phyloP scores from a whole-genome alignment of 768 basidiomycete genomes.

The Coprinopsis marcescibilis region DNA sequence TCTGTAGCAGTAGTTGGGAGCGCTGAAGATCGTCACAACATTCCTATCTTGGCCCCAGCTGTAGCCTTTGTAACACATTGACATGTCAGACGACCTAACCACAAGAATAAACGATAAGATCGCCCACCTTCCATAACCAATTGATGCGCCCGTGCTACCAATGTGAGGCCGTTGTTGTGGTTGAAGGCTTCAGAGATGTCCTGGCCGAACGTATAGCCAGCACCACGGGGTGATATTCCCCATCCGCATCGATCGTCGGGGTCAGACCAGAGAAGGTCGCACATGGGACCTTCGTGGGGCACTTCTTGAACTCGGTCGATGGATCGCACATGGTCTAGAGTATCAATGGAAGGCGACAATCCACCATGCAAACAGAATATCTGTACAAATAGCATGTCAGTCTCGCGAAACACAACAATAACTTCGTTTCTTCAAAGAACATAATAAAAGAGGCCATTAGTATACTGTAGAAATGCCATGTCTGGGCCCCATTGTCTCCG shows the following conservation, averaged over 20 bases:
- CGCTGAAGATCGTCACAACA: conserved; percentile 99
- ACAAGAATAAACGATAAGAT: not conserved
- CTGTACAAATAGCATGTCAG: conserved; percentile 32
- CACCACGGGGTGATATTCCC: conserved; percentile 98
- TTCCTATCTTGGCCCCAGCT: conserved; percentile 99
- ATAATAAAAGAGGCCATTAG: no score
- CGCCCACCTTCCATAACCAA: conserved; percentile 91
- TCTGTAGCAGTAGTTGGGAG: conserved; percentile 99
- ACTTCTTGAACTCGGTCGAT: conserved; percentile 99
- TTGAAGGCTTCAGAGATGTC: conserved; percentile 99
- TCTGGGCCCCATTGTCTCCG: no score
- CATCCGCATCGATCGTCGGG: conserved; percentile 99
- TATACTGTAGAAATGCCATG: no score
- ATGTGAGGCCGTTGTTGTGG: conserved; percentile 96
- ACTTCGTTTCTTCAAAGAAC: no score
- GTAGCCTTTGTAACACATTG: conserved; percentile 45
- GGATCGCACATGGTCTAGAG: conserved; percentile 96
- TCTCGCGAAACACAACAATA: no score
- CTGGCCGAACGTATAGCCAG: conserved; percentile 98
- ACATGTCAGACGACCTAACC: not conserved
- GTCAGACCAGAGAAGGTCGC: conserved; percentile 98
- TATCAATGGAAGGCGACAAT: conserved; percentile 97
- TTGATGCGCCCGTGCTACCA: conserved; percentile 92
- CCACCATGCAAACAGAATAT: conserved; percentile 99
- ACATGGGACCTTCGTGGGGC: conserved; percentile 99